Base-by-base conservation (phyloP, 1,284 basidiomycete species). In the Xanthoconium separans region DNA sequence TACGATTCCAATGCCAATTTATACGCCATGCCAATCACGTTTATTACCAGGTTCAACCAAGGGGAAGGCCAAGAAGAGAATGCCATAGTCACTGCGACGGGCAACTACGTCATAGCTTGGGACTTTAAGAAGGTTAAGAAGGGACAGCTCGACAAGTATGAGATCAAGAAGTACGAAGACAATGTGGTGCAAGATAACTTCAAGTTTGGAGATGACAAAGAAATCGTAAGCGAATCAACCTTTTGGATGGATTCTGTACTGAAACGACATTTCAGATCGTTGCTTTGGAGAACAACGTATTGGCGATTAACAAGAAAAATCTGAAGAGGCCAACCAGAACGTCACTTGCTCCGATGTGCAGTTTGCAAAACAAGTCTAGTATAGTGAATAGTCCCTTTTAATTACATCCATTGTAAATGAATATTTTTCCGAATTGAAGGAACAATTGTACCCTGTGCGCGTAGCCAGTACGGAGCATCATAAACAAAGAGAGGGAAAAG, bases 151-250 rank as follows among this genome's bases (percentile, higher is more conserved):
- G 91, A 95, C 71, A 90, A 90, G 69, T 98, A 98, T 68, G 93
- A 96, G 65, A 95, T 98, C 77, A 96, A 96, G 81, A 90, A 91
- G 75, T 96, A 97, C 68, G 91, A 95, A 65, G 95, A 97, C 62
- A 80, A 84, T 47, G 95, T 99, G 56, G 94, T 99, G 0, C 94
- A 96, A 58, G 95, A 98, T 71, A 93, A 90, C 74, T 98, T 98
- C 84, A 92, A 89, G 72, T 97, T 93, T 67, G 94, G 93, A 18
- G 91, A 95, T 61, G 94, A 97, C 73, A 91, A 93, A 66, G 89
- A 97, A 70, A 97, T 98, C 67, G 92, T 93, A 64, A 64, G 87
- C 37, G 18, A 44, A 50, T 2, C 4, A 73, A 31, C n/a, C 47
- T 11, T 48, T 36, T 54, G 51, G 13, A 30, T 6, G 1, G 24